These are phyloP conservation scores for Pseudoscleropodium purum DNA, from an alignment of 225 moss, liverwort and hornwort genomes.

Conservation along the genomic window DNA sequence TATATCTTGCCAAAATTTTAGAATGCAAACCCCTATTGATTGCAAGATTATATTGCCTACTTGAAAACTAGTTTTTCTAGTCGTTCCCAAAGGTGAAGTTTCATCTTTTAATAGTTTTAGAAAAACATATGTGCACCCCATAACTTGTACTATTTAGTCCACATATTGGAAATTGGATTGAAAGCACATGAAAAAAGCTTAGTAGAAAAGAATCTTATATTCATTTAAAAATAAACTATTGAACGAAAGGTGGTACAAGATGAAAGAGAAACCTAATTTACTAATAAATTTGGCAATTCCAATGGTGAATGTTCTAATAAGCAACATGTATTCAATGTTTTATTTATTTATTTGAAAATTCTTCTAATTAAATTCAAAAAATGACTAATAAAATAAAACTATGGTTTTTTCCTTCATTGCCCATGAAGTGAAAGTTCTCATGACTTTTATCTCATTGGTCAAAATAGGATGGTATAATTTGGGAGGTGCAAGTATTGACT, in stretches of 20 bases:
- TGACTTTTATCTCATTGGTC: background rate
- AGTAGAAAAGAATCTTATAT: background rate
- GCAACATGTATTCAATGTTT: background rate
- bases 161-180: background rate
- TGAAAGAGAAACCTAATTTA: background rate
- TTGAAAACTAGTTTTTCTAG: fast-evolving
- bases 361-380: background rate
- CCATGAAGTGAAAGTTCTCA: fast-evolving
- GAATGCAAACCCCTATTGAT: fast-evolving
- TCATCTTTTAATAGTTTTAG: background rate
- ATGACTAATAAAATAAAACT: background rate
- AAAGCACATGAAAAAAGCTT: background rate
- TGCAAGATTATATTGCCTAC: background rate
- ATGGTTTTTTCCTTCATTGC: background rate
- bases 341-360: background rate
- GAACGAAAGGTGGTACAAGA: background rate
- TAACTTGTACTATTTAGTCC: background rate
- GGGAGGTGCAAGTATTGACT: background rate
- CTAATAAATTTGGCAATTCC: no score
- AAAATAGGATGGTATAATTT: background rate
- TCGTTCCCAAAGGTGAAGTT: background rate
- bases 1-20: background rate
- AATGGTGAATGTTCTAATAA: background rate
- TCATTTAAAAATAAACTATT: background rate
- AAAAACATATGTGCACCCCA: fast-evolving